A percentile compares a stretch with the other conserved stretches of the same genome.
These are phyloP conservation scores for Metschnikowia amazonensis DNA, from an alignment of 805 yeast species.

Conservation along the genomic window DNA sequence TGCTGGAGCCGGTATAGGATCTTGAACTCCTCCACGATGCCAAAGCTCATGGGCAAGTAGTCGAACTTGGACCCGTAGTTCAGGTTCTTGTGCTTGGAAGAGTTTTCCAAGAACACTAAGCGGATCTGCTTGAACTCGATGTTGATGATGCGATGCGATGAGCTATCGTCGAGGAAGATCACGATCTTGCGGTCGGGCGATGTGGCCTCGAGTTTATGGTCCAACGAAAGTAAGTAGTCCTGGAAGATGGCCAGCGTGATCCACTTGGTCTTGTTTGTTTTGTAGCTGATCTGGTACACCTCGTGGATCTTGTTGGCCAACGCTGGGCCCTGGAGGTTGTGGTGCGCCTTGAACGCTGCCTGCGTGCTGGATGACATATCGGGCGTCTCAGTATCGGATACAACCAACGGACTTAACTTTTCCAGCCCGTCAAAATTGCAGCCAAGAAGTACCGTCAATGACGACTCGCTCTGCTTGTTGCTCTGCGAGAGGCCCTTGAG, in stretches of 20 bases:
- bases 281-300: slow-evolving; percentile 50
- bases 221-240: slow-evolving; percentile 57
- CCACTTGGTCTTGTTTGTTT: slow-evolving; percentile 60
- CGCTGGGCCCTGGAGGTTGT: slow-evolving; percentile 10
- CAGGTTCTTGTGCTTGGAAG: slow-evolving; percentile 36
- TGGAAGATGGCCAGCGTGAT: slow-evolving; percentile 59
- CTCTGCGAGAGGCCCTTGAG: slow-evolving; percentile 42
- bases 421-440: slow-evolving; percentile 62
- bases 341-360: slow-evolving; percentile 16
- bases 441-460: slow-evolving; percentile 56
- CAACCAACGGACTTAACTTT: slow-evolving; percentile 55
- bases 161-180: slow-evolving; percentile 56
- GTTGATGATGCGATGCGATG: slow-evolving; percentile 54
- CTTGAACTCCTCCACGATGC: slow-evolving; percentile 59
- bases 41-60: slow-evolving; percentile 61
- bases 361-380: slow-evolving; percentile 31
- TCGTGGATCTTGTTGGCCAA: slow-evolving; percentile 44
- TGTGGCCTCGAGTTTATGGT: slow-evolving; percentile 49
- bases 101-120: slow-evolving; percentile 37
- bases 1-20: slow-evolving; percentile 56
- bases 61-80: slow-evolving; percentile 42
- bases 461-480: slow-evolving; percentile 37
- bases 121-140: slow-evolving; percentile 35
- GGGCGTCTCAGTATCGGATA: slow-evolving; percentile 53
- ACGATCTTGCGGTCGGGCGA: slow-evolving; percentile 47